Percentiles rank a stretch among this genome's conserved stretches.
These are phyloP conservation scores for Leishmania amazonensis DNA, from an alignment of 208 protist genomes.

Conservation along the genomic window DNA sequence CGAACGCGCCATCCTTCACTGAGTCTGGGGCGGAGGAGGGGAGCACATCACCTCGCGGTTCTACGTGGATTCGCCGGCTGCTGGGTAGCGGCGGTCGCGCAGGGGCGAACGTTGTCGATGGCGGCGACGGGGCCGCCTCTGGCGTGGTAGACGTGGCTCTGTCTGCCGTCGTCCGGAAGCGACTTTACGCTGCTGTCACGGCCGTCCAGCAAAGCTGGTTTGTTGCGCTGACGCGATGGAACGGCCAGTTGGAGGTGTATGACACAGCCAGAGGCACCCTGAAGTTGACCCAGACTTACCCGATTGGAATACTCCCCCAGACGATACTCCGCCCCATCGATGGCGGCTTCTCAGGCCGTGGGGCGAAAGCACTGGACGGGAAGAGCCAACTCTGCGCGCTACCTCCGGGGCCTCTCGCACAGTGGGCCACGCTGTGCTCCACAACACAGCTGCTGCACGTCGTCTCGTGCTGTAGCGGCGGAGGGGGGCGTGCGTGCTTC, in stretches of 20 bases:
- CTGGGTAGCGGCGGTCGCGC: not conserved
- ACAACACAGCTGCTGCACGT: constrained; percentile 50
- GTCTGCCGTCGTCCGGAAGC: constrained; percentile 7
- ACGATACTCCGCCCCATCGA: constrained; percentile 20
- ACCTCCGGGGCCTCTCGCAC: constrained; percentile 26
- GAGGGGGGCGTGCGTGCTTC: constrained; percentile 42
- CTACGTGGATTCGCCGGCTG: constrained; percentile 24
- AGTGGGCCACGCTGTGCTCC: constrained; percentile 41
- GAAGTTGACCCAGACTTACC: constrained; percentile 24
- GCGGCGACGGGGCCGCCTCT: not conserved
- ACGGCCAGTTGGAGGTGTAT: constrained; percentile 72
- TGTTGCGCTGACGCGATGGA: constrained; percentile 64
- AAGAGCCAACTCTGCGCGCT: constrained; percentile 2
- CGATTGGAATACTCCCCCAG: constrained; percentile 43
- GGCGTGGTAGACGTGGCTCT: constrained; percentile 5
- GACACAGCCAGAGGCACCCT: constrained; percentile 23
- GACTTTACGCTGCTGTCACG: constrained; percentile 57
- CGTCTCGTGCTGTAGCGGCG: constrained; percentile 53
- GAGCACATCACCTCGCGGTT: not conserved
- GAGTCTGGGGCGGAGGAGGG: not conserved
- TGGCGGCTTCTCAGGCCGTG: not conserved
- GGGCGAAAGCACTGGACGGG: not conserved
- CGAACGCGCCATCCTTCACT: not conserved
- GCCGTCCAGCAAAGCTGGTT: constrained; percentile 64
- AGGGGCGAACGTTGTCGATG: not conserved